Conservation (phyloP, 371 early-diverging fungal genomes). For the Parasitella parasitica region DNA sequence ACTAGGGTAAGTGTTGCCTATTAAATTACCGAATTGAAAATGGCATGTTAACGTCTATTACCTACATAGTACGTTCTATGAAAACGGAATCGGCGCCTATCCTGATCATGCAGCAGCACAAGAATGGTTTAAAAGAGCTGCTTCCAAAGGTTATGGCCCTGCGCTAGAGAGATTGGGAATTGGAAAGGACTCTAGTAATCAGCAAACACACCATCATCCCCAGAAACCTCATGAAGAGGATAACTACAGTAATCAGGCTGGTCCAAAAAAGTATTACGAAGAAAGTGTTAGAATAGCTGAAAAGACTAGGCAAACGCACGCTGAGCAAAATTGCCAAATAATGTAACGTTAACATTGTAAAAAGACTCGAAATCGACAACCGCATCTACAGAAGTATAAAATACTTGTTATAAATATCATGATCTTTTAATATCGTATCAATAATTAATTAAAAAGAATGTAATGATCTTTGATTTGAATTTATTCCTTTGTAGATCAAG, state of each 20-base stretch:
- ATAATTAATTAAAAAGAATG: no score
- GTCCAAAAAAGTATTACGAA: conserved; percentile 13
- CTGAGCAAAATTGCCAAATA: conserved; percentile 18
- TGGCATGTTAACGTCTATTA: no score
- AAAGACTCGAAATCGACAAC: no score
- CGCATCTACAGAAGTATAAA: no score
- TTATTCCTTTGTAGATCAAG: no score
- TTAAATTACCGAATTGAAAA: no score
- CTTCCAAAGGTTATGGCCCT: conserved; percentile 27
- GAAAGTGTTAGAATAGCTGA: conserved; percentile 18
- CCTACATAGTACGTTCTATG: conserved; percentile 27
- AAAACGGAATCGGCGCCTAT: conserved; percentile 26
- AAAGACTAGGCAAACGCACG: conserved; percentile 7
- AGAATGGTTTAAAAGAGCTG: conserved; percentile 30
- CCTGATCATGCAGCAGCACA: conserved; percentile 22
- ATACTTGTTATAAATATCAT: no score
- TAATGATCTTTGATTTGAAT: no score
- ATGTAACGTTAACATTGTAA: no score
- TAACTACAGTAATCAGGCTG: not conserved
- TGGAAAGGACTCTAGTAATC: not conserved
- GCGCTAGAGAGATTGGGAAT: conserved; percentile 14
- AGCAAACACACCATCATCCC: not conserved
- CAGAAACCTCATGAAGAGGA: not conserved
- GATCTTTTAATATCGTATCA: no score
- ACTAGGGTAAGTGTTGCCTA: conserved; percentile 33